Evolutionary conservation across 768 basidiomycete species (phyloP).

Genomic region (Tylopilus rubrobrunneus): DNA sequence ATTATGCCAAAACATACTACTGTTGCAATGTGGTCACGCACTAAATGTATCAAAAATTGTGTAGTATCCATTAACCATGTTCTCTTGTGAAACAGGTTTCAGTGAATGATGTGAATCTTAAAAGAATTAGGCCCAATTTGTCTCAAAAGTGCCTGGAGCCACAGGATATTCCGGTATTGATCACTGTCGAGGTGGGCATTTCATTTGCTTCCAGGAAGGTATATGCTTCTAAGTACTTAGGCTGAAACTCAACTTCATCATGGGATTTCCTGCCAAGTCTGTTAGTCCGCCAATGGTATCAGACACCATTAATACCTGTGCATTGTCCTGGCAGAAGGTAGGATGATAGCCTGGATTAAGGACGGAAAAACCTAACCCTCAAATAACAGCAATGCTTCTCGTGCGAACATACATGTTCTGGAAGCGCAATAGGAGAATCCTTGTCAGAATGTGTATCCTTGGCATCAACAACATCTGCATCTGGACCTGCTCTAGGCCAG

Average conservation of each 20-base stretch:
- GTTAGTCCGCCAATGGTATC: too few relatives aligned
- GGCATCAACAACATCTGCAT: neutral
- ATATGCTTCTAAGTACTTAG: too few relatives aligned
- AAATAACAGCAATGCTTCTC: constrained; percentile 12
- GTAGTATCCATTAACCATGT: neutral
- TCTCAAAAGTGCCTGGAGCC: too few relatives aligned
- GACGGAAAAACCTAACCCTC: neutral
- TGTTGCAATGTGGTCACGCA: neutral
- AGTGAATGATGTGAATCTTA: too few relatives aligned
- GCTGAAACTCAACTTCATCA: too few relatives aligned
- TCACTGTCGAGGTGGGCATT: too few relatives aligned
- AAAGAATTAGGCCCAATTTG: too few relatives aligned
- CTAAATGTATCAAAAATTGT: neutral
- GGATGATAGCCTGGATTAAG: neutral
- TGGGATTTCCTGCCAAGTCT: too few relatives aligned
- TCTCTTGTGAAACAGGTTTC: too few relatives aligned
- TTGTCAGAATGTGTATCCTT: constrained; percentile 12
- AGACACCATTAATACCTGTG: constrained; percentile 3
- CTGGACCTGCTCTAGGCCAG: too few relatives aligned
- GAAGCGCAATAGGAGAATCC: constrained; percentile 15
- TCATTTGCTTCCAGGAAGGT: too few relatives aligned
- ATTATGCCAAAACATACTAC: neutral
- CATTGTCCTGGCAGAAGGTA: constrained; percentile 16
- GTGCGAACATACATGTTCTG: constrained; percentile 20
- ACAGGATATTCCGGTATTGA: too few relatives aligned